These are phyloP conservation scores for Diaporthe vexans DNA, from an alignment of 2,329 filamentous ascomycete species.

Conservation along the genomic window DNA sequence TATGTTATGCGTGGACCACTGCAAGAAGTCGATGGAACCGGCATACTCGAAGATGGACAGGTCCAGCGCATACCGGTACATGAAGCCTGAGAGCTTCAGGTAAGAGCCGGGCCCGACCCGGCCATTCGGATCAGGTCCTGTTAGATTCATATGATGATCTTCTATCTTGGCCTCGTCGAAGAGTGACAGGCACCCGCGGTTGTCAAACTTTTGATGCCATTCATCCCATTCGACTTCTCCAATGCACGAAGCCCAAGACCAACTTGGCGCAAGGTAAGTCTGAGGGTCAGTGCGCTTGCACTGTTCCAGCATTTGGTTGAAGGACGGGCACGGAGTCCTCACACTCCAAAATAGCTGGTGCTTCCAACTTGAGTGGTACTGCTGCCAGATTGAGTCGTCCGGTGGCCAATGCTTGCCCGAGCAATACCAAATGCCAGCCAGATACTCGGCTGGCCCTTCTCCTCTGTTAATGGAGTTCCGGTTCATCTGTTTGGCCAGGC, in stretches of 20 bases:
- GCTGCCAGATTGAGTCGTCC: neutral
- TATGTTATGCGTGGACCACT: too few relatives aligned
- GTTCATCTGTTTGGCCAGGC: neutral
- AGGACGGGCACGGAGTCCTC: fast-evolving
- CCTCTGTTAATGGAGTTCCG: neutral
- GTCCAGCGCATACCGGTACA: too few relatives aligned
- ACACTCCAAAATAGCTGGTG: neutral
- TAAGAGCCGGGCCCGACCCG: too few relatives aligned
- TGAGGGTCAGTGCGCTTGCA: neutral
- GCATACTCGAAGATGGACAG: too few relatives aligned
- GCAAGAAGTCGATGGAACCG: too few relatives aligned
- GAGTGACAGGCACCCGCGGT: neutral
- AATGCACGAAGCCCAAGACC: neutral
- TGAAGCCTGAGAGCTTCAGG: too few relatives aligned
- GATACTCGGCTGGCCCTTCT: neutral
- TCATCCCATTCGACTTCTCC: too few relatives aligned
- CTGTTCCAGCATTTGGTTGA: neutral
- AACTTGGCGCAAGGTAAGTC: neutral
- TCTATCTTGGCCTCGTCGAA: too few relatives aligned
- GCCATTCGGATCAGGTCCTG: too few relatives aligned
- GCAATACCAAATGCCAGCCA: neutral
- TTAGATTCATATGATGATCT: too few relatives aligned
- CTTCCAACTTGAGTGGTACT: too few relatives aligned
- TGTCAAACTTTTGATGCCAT: neutral
- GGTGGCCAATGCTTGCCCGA: neutral